Conservation (phyloP, 2,329 filamentous ascomycete species). For the Thielaviopsis ethacetica region DNA sequence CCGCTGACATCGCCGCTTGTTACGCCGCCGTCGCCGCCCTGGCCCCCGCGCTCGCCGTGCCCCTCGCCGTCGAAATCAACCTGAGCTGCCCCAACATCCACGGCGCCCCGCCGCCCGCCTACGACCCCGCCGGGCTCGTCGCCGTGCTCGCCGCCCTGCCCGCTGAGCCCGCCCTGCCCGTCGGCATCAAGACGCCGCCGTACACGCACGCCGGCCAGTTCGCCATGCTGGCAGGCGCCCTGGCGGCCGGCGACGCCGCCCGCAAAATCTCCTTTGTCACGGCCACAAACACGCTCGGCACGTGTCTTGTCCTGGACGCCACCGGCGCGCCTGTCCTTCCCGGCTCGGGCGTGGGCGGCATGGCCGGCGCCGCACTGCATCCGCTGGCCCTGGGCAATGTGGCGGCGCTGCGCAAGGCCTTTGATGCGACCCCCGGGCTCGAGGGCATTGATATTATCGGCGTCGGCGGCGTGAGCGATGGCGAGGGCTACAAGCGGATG, state of each 20-base stretch:
- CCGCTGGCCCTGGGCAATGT: conserved; percentile 63
- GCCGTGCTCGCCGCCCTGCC: conserved; percentile 38
- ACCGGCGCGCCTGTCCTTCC: conserved; percentile 23
- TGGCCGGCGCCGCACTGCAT: conserved; percentile 58
- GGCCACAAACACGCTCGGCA: conserved; percentile 56
- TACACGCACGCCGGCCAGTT: conserved; percentile 59
- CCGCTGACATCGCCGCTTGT: conserved; percentile 38
- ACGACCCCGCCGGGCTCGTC: conserved; percentile 33
- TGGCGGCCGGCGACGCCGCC: conserved; percentile 21
- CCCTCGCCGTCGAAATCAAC: conserved; percentile 59
- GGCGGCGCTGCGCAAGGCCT: conserved; percentile 41
- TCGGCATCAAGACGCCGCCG: conserved; percentile 59
- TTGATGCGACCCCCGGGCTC: conserved; percentile 34
- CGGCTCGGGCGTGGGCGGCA: conserved; percentile 45
- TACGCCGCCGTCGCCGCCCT: conserved; percentile 30
- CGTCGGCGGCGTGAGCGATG: conserved; percentile 54
- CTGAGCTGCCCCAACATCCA: conserved; percentile 65
- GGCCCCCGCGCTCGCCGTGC: conserved; percentile 18
- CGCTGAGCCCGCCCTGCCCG: conserved; percentile 20
- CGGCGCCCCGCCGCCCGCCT: conserved; percentile 52
- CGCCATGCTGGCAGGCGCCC: conserved; percentile 32
- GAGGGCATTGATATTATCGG: conserved; percentile 48
- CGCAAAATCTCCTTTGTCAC: conserved; percentile 47
- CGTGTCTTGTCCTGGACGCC: conserved; percentile 39
- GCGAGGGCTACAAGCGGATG: conserved; percentile 48